Evolutionary conservation across 257 asterid genomes (phyloP), one percentile per base, ranked within the genome.

Genomic region (Thymus quinquecostatus): DNA sequence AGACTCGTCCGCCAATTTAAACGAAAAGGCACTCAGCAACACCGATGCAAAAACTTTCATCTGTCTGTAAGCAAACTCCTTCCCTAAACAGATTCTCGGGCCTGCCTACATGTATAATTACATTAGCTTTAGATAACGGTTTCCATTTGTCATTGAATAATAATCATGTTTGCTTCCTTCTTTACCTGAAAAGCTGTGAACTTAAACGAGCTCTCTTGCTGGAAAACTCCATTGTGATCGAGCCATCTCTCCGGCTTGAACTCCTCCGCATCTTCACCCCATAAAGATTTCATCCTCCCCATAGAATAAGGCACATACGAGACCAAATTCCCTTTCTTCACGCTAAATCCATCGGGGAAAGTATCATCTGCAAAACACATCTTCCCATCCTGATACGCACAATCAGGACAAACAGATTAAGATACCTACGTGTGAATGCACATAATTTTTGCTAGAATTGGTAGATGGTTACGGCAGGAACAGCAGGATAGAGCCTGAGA

Each of bases 191-290:
- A 89, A 4, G 96, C 89, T 0, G 93, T 77, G 83, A 87, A 86
- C 72, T 86, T 89, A 48, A 82, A 87, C 4, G 93, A 67, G 74
- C 93, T 89, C 77, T 82, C 81, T 2, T 69, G 87, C 51, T 57
- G 83, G 68, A 89, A 89, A 51, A 64, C 33, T 1, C 91, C 89
- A 4, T 86, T 82, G 41, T 78, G 77, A 60, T 89, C 76, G 0
- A 89, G 81, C 91, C 92, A 89, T 79, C 96, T 83, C 69, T 89
- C 91, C 0, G 93, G 96, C 38, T 74, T 69, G 66, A 86, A 89
- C 59, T 73, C 93, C 77, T 86, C 88, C 5, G 96, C 96, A 69
- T 86, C 96, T 14, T 89, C 91, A 5, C 92, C 92, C 92, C 92
- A 89, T 38, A 89, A 55, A 2, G 71, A 80, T 73, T 81, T 80